Conservation (phyloP, 2,329 filamentous ascomycete species). For the Colletotrichum aenigma region DNA sequence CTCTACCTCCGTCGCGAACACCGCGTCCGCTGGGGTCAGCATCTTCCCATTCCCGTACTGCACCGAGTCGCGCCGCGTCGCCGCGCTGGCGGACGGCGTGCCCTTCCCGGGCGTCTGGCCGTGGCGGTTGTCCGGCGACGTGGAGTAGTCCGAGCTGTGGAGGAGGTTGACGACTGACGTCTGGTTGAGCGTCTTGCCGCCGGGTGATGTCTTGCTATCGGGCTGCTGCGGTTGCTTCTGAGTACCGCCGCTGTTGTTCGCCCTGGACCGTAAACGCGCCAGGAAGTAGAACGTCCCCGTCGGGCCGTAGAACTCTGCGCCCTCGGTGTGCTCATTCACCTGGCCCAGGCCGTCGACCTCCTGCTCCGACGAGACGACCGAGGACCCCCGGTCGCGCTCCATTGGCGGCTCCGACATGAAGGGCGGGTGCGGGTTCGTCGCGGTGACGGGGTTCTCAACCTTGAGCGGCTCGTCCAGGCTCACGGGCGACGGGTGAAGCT, state of each 20-base stretch:
- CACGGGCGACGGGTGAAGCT: constrained; percentile 2
- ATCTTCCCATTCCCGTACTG: background rate
- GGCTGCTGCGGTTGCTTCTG: background rate
- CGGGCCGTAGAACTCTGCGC: constrained; percentile 19
- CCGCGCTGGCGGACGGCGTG: background rate
- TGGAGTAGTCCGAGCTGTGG: constrained; percentile 24
- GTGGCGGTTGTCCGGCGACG: constrained; percentile 2
- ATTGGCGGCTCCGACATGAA: background rate
- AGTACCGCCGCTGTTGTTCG: background rate
- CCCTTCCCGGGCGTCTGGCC: constrained; percentile 1
- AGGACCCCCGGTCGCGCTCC: background rate
- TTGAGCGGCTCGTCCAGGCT: constrained; percentile 14
- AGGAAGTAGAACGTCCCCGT: constrained; percentile 21
- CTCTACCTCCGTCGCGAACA: constrained; percentile 11
- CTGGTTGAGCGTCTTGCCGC: background rate
- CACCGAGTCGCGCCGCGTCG: background rate
- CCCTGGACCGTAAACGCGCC: constrained; percentile 10
- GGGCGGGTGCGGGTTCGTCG: background rate
- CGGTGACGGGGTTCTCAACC: background rate
- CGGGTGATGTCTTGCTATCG: background rate
- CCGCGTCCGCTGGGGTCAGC: background rate
- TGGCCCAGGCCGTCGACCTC: constrained; percentile 17
- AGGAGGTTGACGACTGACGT: constrained; percentile 22
- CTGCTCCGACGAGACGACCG: constrained; percentile 3
- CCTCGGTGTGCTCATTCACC: constrained; percentile 20